Base-by-base conservation (phyloP, 768 basidiomycete genomes). In the Kwoniella newhampshirensis region DNA sequence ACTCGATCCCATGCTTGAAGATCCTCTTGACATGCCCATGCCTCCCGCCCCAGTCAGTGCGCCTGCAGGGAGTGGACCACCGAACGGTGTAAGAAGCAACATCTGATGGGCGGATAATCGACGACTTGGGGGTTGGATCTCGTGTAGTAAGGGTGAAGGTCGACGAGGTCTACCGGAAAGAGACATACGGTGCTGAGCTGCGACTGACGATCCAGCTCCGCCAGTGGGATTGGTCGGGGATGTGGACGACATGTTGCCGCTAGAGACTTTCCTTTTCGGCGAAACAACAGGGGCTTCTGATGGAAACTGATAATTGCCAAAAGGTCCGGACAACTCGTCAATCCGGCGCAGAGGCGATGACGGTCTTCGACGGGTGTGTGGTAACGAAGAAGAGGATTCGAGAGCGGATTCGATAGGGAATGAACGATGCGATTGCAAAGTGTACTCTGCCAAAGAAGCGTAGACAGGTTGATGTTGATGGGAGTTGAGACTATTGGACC, bases 101-200 rank as follows among this genome's bases (percentile, higher is more conserved):
- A 73, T 59, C 45, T 73, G 71, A 48, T 73, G 71, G 2, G 66
- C 46, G 15, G 63, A 64, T 4, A 73, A 42, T 12, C 68, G 36
- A 23, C 71, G 37, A 25, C 51, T 56, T 2, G 71, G 71, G 15
- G 68, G 71, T 62, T 73, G 68, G 43, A 73, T 67, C 52, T 73
- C 71, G 42, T 72, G 70, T 28, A 64, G 20, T 4, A 64, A 51
- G 3, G 63, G 49, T 8, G 67, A 69, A n/a, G 67, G 39, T 13
- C 67, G 50, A 7, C 67, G 32, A 23, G 57, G 45, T 23, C 57
- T 32, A 17, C 39, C 39, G 13, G 51, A 52, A 26, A 53, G 6
- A 11, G 57, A 59, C 32, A 59, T 17, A 4, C 57, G 35, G 15
- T 59, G 57, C 27, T 59, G 57, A 25, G 51, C 49, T 21, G 51